Evolutionary conservation across 768 basidiomycete species (phyloP), one percentile per base, ranked within the genome.

Genomic region (Mycena capillaripes): DNA sequence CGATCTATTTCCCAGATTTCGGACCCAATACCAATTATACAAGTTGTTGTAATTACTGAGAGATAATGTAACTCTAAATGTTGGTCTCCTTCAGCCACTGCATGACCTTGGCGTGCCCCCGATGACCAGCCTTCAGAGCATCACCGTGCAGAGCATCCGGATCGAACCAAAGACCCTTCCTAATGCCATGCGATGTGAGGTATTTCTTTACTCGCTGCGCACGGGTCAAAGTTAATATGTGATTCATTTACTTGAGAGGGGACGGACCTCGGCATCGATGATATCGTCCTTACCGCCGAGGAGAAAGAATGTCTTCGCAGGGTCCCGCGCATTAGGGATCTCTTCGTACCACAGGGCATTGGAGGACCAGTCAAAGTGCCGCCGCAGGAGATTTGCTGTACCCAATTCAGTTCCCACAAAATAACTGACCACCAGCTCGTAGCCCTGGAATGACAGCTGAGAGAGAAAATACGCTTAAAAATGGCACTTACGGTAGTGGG

Each of bases 281-380:
- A 99, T 95, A 25, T 86, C 86, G 75, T 98, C 97, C 71, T 90
- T 87, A 2, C 93, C 95, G n/a, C 95, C 95, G 21, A 98, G 85
- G 72, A 97, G 85, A 79, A 95, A 94, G 59, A 92, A 81, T 0
- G 92, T 89, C 77, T 89, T 91, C 38, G 84, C 74, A 1, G 91
- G 87, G 79, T 96, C 91, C 19, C 86, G 83, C 19, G 92, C 93
- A 77, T 95, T 87, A 1, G 95, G 94, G 55, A 97, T 96, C 76
- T 97, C 94, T 81, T 97, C 95, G 71, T 90, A 94, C 91, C 94
- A 98, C 14, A 98, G 85, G 12, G 94, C 91, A 78, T 98, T 98
- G 14, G 93, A 89, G 44, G 90, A 86, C 96, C 95, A 97, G 77
- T 93, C 92, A 76, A 95, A 95, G 79, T 95, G 90, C 30, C 94